Evolutionary conservation across 352 stramenopile genomes (phyloP), one percentile per base, ranked within the genome.

Genomic region (Paralagenidium karlingii): DNA sequence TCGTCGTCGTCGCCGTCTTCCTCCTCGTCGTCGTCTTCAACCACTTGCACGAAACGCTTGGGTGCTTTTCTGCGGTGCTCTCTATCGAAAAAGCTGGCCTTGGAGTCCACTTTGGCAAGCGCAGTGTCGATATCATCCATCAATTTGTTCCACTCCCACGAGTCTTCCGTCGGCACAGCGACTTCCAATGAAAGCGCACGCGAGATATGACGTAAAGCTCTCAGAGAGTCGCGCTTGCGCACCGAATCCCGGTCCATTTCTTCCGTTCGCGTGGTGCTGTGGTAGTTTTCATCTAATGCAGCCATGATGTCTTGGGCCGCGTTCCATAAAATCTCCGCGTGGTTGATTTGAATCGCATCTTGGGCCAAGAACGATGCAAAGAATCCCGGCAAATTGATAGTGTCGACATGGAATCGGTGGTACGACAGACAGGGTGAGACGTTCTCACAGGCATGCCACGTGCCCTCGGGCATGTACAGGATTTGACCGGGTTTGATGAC

Each of bases 261-360:
- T 26, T 68, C 51, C 29, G 57, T 73, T 26, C 66, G 52, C 32
- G 57, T 73, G 38, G 68, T 69, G 11, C 52, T 80, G 47, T 68
- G 63, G 47, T 68, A 81, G 27, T 59, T 90, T 49, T 75, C 60
- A 42, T 95, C 82, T 7, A 96, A 55, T 18, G 79, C 68, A 16
- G 71, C 65, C 52, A 96, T 94, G 8, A 96, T 58, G 43, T 93
- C 83, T 40, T 87, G 70, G 9, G 67, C 68, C 9, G 78, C 63
- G 53, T 97, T 97, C 89, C 89, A 97, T 27, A 97, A 43, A 33
- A 96, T 90, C 55, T 95, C 82, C 24, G 82, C 76, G 37, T 96
- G 84, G 42, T 92, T 80, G 41, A 96, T 92, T 33, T 86, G 74
- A 13, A 67, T 69, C 18, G 83, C 83, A 61, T 97, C 89, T 41